These are phyloP conservation scores for Agrocybe praecox DNA, from an alignment of 768 basidiomycete genomes.

Conservation along the genomic window DNA sequence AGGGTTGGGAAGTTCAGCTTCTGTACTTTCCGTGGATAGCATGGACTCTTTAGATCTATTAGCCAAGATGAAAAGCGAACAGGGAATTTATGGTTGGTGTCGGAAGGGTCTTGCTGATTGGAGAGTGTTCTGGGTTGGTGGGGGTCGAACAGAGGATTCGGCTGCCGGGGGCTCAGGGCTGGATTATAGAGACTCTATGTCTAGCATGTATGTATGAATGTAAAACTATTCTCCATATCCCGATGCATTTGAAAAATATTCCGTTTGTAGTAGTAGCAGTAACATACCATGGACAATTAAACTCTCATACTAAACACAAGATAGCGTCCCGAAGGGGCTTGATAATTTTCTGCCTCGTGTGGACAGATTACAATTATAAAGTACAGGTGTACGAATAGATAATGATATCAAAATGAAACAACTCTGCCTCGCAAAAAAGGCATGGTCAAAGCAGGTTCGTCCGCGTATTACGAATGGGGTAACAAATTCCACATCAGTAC, in stretches of 20 bases:
- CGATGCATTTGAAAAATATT: no score
- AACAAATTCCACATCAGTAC: not conserved
- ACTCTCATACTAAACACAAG: no score
- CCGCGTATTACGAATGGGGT: not conserved
- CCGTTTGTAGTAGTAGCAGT: no score
- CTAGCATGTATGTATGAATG: slow-evolving; percentile 13
- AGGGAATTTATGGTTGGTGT: slow-evolving; percentile 82
- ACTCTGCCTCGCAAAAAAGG: not conserved
- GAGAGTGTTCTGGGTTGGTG: slow-evolving; percentile 84
- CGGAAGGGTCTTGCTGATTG: slow-evolving; percentile 74
- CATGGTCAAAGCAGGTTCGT: no score
- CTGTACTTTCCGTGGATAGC: slow-evolving; percentile 49
- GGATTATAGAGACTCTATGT: slow-evolving; percentile 10
- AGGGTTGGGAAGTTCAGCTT: slow-evolving; percentile 45
- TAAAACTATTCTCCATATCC: not conserved
- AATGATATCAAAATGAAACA: not conserved
- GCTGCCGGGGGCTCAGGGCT: not conserved
- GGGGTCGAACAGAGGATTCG: slow-evolving; percentile 24
- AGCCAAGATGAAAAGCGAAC: slow-evolving; percentile 48
- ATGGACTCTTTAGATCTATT: slow-evolving; percentile 54
- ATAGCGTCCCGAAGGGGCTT: no score
- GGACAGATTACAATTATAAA: not conserved
- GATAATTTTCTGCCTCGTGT: not conserved
- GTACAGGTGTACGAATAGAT: not conserved
- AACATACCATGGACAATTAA: no score